Base-by-base conservation (phyloP, 768 basidiomycete species). In the Cystofilobasidium capitatum region DNA sequence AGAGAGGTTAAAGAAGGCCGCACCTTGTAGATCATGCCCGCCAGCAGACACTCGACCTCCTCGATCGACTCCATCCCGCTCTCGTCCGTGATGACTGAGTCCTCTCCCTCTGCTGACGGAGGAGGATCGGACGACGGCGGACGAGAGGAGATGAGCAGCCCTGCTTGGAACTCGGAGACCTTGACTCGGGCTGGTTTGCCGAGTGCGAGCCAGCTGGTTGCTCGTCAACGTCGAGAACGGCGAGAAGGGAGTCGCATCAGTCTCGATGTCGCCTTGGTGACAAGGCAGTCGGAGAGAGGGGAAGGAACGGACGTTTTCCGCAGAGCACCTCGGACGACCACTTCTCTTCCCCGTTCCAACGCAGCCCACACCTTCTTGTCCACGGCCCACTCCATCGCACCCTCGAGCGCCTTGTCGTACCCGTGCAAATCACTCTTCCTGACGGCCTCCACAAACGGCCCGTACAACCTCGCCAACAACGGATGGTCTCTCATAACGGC, bases 1-100 rank as follows among this genome's bases (percentile, higher is more conserved):
- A 31, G 13, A 10, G 45, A 29, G 16, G 22, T 9, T 24, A 3
- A 20, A n/a, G 10, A 12, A 9, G 26, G 24, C 71, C 77, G 71
- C 65, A 79, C 80, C 73, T 87, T 89, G 79, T 87, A 91, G 51
- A 98, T 88, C 89, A 94, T 88, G 75, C 93, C 93, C 35, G 92
- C 91, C 10, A 96, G 84, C 61, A 92, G 82, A 76, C 92, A 96
- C 77, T 97, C 92, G 2, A 89, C 89, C 76, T 94, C 92, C 71
- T 88, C 91, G 69, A 80, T 80, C 29, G 16, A 73, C 83, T 68
- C 84, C 82, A 3, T 87, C 88, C 4, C 62, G 12, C 39, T n/a
- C 22, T 16, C 58, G 16, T 26, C 35, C 58, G 20, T 24, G 20
- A 37, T 22, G 29, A 33, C 24, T 7, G 24, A 4, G 31, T n/a